phyloP scores from a whole-genome alignment of 2,329 filamentous ascomycete species.

The Penicillium sp. region DNA sequence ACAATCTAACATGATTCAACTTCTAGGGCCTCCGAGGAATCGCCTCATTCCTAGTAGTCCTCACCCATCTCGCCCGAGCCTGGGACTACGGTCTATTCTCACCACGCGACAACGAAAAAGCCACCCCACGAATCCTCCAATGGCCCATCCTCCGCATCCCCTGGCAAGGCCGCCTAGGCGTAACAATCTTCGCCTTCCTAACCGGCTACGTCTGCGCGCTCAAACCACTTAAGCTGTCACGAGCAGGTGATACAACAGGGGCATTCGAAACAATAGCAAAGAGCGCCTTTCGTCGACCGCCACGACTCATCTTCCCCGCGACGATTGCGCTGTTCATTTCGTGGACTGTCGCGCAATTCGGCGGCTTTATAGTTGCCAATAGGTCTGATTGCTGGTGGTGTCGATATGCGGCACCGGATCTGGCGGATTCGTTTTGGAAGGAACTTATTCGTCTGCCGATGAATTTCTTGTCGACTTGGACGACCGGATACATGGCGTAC shows the following conservation, averaged over 20 bases:
- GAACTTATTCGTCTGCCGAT: constrained; percentile 48
- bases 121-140: constrained; percentile 49
- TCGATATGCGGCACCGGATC: constrained; percentile 49
- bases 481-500: constrained; percentile 52
- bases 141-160: constrained; percentile 56
- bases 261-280: constrained; percentile 53
- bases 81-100: constrained; percentile 55
- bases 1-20: not conserved
- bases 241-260: constrained; percentile 46
- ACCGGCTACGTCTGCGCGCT: constrained; percentile 58
- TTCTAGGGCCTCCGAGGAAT: constrained; percentile 53
- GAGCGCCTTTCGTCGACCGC: constrained; percentile 55
- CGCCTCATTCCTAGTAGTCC: constrained; percentile 54
- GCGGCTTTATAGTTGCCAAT: constrained; percentile 50
- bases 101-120: constrained; percentile 46
- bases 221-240: constrained; percentile 54
- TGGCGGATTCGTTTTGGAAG: constrained; percentile 45
- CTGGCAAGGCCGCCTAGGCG: constrained; percentile 55
- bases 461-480: constrained; percentile 53
- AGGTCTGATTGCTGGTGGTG: constrained; percentile 54
- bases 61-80: constrained; percentile 54
- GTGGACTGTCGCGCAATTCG: constrained; percentile 51
- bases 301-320: constrained; percentile 53
- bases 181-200: constrained; percentile 58
- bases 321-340: constrained; percentile 53